Percentiles rank a stretch among this genome's conserved stretches.
Conservation (phyloP, 2,329 filamentous ascomycete species). For the Venturiaceae sp. region DNA sequence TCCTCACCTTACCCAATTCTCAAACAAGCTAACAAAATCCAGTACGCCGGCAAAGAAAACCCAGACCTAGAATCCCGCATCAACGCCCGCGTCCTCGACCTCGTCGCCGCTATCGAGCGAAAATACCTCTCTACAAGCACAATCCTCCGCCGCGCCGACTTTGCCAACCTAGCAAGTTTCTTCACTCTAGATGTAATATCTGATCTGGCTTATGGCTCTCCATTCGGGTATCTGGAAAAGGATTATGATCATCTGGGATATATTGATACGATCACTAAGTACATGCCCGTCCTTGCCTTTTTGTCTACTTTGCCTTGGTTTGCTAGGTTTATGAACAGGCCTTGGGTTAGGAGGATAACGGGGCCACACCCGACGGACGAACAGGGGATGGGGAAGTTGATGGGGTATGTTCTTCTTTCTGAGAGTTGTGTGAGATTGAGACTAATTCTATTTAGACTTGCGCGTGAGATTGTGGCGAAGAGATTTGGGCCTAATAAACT, state of each 20-base stretch:
- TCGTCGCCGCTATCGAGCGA: constrained; percentile 21
- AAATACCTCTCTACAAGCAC: constrained; percentile 24
- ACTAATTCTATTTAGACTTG: constrained; percentile 20
- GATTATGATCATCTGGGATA: constrained; percentile 41
- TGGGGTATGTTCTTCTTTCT: constrained; percentile 8
- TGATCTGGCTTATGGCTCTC: constrained; percentile 29
- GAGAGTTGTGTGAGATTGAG: no score
- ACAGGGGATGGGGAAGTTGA: constrained; percentile 11
- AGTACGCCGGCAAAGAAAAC: constrained; percentile 27
- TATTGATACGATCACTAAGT: constrained; percentile 5
- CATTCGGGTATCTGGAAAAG: constrained; percentile 38
- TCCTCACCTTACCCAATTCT: no score
- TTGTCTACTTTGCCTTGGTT: not conserved
- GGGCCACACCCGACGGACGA: constrained; percentile 10
- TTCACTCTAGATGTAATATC: constrained; percentile 33
- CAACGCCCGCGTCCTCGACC: constrained; percentile 22
- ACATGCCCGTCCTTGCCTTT: constrained; percentile 4
- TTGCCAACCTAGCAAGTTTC: constrained; percentile 24
- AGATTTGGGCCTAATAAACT: constrained; percentile 34
- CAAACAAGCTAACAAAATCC: no score
- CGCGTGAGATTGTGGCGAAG: constrained; percentile 24
- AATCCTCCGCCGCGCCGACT: constrained; percentile 21
- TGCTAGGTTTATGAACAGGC: not conserved
- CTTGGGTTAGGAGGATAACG: not conserved
- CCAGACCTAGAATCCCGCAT: constrained; percentile 26